Base-by-base conservation (phyloP, 2,329 filamentous ascomycete genomes). In the Cryphonectria radicalis region DNA sequence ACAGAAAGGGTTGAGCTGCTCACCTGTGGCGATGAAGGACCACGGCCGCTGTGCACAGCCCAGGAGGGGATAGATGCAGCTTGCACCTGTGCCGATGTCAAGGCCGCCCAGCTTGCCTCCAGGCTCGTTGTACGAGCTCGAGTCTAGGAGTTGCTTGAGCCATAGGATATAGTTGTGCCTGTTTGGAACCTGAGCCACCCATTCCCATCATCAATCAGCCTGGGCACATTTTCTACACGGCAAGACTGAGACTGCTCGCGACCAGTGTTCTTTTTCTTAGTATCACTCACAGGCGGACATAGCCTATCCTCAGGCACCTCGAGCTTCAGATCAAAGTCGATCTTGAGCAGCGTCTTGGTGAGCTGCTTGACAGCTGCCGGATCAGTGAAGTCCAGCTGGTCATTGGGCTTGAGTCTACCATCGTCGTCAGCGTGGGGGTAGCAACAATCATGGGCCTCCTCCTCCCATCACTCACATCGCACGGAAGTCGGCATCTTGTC, bases 111-210 rank as follows among this genome's bases (percentile, higher is more conserved):
- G 84, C 59, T 85, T 81, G n/a, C 87, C 82, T 0, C 78, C 78
- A 2, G 79, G 77, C 3, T 79, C 77, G 2, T 86, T 81, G 74
- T 89, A 91, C 0, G 83, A 83, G 0, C 91, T 92, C 0, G 89
- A 91, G 77, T 97, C 94, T 8, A 98, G 79, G 0, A 99, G 87
- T 3, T 87, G 86, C 77, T 97, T 94, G 1, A 98, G 84, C 94
- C 95, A 98, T 11, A 95, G 83, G 28, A 98, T 89, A 79, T 99
- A 99, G 77, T 95, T 96, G 80, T 97, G 91, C 66, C 94, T 90
- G 73, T 88, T 89, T 0, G 87, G 86, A 1, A 89, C 84, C 87
- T 88, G 73, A 32, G n/a, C 28, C 19, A 19, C 50, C 46, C 46
- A 50, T n/a, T 40, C 10, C 46, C 19, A 50, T 50, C 43, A 50